Evolutionary conservation across 352 stramenopile genomes (phyloP).

Genomic region (Phytopythium helicoides): DNA sequence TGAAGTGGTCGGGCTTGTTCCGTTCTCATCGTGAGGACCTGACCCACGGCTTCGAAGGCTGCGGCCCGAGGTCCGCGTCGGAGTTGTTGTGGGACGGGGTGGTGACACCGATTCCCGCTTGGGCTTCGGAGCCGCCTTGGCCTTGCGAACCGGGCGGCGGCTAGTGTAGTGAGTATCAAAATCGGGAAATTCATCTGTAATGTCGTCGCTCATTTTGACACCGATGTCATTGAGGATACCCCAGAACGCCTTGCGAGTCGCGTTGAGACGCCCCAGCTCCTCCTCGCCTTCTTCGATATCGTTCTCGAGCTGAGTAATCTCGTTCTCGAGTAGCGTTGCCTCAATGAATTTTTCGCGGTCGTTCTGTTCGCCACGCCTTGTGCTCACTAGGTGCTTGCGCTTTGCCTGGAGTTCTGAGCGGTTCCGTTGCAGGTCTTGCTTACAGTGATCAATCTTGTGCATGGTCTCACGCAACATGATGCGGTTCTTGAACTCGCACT

Average conservation of each 20-base stretch:
- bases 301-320: constrained; percentile 63
- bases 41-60: constrained; percentile 7
- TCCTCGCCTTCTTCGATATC: constrained; percentile 52
- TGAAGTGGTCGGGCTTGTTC: background rate
- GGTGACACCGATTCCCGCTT: constrained; percentile 4
- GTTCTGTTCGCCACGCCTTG: constrained; percentile 15
- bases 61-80: constrained; percentile 15
- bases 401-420: constrained; percentile 35
- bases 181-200: constrained; percentile 48
- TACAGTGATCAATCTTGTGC: constrained; percentile 72
- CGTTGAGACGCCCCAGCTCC: constrained; percentile 34
- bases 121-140: constrained; percentile 13
- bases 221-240: constrained; percentile 65
- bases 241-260: constrained; percentile 58
- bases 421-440: constrained; percentile 43
- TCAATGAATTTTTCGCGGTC: constrained; percentile 39
- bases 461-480: constrained; percentile 71
- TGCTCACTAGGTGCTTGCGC: constrained; percentile 2
- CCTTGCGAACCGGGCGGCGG: constrained; percentile 28
- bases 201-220: constrained; percentile 50
- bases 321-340: constrained; percentile 39
- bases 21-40: constrained; percentile 12
- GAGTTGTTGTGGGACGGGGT: constrained; percentile 5
- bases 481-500: constrained; percentile 71
- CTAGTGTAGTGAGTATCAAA: constrained; percentile 51